Conservation (phyloP, 805 yeast species). For the Candida boidinii region DNA sequence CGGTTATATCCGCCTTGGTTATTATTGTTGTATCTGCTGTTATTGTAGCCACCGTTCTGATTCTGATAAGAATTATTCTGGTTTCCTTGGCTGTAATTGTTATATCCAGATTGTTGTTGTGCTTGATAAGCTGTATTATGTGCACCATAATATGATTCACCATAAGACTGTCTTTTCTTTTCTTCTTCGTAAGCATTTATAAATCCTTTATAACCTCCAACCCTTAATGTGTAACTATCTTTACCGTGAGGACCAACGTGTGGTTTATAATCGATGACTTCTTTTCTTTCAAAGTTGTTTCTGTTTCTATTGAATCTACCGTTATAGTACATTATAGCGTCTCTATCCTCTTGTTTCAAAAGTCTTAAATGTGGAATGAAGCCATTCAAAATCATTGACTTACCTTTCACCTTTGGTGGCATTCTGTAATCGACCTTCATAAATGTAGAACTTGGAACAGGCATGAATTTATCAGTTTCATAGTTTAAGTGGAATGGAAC, state of each 20-base stretch:
- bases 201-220: conserved; percentile 44
- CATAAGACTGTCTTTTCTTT: conserved; percentile 15
- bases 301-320: conserved; percentile 25
- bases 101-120: conserved; percentile 4
- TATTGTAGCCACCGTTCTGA: conserved; percentile 8
- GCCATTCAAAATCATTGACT: conserved; percentile 81
- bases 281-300: conserved; percentile 15
- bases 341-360: conserved; percentile 62
- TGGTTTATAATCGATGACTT: conserved; percentile 25
- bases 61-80: conserved; percentile 4
- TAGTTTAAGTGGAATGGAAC: conserved; percentile 36
- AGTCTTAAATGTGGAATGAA: conserved; percentile 54
- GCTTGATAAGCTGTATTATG: conserved; percentile 9
- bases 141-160: conserved; percentile 6
- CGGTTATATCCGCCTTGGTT: conserved; percentile 9
- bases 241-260: conserved; percentile 45
- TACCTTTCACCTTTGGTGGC: conserved; percentile 55
- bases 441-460: conserved; percentile 29
- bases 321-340: conserved; percentile 38
- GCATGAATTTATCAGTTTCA: conserved; percentile 26
- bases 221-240: conserved; percentile 35
- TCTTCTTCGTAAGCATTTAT: conserved; percentile 25
- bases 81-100: conserved; percentile 4
- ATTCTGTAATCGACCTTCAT: conserved; percentile 43
- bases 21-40: conserved; percentile 8